These are phyloP conservation scores for Fusarium cyanostomum DNA, from an alignment of 2,329 filamentous ascomycete species.

Conservation along the genomic window DNA sequence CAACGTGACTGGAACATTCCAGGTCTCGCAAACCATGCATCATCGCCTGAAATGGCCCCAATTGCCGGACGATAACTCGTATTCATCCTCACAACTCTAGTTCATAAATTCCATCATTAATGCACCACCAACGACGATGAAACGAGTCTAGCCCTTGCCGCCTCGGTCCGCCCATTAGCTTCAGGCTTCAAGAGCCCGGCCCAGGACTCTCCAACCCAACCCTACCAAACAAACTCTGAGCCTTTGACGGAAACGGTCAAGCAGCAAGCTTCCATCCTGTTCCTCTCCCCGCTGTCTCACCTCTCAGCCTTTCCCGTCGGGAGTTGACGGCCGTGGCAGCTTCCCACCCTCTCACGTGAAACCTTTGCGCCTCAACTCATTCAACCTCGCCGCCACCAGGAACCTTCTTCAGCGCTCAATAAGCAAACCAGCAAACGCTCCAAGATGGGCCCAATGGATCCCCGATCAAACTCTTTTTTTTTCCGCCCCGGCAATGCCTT, in stretches of 20 bases:
- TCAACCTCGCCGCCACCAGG: constrained; percentile 4
- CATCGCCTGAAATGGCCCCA: not conserved
- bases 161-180: constrained; percentile 33
- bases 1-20: constrained; percentile 8
- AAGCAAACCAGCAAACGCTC: not conserved
- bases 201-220: constrained; percentile 7
- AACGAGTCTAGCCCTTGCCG: constrained; percentile 23
- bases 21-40: constrained; percentile 14
- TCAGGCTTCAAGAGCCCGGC: constrained; percentile 22
- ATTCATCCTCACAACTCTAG: not conserved
- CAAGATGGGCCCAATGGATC: not conserved
- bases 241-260: constrained; percentile 31
- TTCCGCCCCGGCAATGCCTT: not conserved
- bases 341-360: constrained; percentile 15
- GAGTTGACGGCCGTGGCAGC: constrained; percentile 1
- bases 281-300: constrained; percentile 13
- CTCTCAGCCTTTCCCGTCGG: constrained; percentile 32
- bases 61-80: constrained; percentile 1
- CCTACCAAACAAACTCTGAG: constrained; percentile 3
- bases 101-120: not conserved
- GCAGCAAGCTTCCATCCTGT: not conserved
- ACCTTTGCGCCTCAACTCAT: constrained; percentile 11
- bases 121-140: constrained; percentile 6
- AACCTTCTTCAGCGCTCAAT: not conserved
- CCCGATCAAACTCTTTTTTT: not conserved